phyloP scores from a whole-genome alignment of 805 yeast genomes.

The Pichia pseudocactophila region DNA sequence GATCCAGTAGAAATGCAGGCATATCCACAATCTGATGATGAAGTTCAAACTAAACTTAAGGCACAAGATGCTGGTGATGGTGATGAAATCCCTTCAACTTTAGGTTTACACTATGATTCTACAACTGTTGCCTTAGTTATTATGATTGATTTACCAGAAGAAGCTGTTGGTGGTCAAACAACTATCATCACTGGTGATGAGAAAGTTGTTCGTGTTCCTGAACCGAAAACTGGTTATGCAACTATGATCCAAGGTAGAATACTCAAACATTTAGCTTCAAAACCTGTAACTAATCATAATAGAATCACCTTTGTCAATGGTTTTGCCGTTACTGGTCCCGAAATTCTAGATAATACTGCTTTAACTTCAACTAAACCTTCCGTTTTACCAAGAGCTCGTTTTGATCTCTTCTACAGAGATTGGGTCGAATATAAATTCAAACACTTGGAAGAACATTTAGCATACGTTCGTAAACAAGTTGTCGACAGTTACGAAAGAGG shows the following conservation, averaged over 20 bases:
- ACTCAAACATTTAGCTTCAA: conserved; percentile 39
- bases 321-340: conserved; percentile 22
- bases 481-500: conserved; percentile 15
- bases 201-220: conserved; percentile 24
- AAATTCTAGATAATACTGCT: conserved; percentile 25
- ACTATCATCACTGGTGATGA: conserved; percentile 38
- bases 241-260: conserved; percentile 40
- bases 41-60: conserved; percentile 1
- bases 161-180: conserved; percentile 44
- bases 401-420: conserved; percentile 28
- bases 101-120: conserved; percentile 41
- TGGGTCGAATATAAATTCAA: conserved; percentile 29
- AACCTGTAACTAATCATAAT: conserved; percentile 31
- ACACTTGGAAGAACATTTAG: conserved; percentile 23
- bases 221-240: conserved; percentile 38
- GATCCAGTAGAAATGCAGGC: conserved; percentile 9
- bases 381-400: conserved; percentile 27
- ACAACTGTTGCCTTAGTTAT: conserved; percentile 42
- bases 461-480: conserved; percentile 15
- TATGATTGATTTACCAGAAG: conserved; percentile 39
- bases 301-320: conserved; percentile 29
- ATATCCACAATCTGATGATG: conserved; percentile 12
- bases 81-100: conserved; percentile 34
- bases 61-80: conserved; percentile 20
- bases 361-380: conserved; percentile 29